Percentiles rank a stretch among this genome's conserved stretches.
Conservation (phyloP, 225 moss, liverwort and hornwort genomes). For the Marchantia polymorpha region DNA sequence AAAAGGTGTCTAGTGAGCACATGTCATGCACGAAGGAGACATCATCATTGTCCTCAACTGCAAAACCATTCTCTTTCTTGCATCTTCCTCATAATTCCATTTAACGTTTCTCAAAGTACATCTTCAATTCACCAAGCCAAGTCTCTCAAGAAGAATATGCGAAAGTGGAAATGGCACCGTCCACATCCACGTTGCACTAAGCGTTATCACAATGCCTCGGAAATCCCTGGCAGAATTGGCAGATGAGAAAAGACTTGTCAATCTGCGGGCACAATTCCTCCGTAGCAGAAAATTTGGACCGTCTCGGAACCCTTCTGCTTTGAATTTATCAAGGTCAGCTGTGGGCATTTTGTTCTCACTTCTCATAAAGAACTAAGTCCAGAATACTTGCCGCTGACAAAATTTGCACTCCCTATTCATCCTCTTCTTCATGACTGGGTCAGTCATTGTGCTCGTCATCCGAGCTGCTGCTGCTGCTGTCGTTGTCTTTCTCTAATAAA, state of each 20-base stretch:
- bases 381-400: constrained; percentile 5
- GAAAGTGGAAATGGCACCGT: not conserved
- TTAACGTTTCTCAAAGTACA: not conserved
- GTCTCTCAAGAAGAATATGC: not conserved
- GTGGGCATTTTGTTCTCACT: constrained; percentile 1
- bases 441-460: constrained; percentile 26
- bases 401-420: not conserved
- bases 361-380: not conserved
- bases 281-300: constrained; percentile 11
- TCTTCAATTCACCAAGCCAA: not conserved
- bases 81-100: not conserved
- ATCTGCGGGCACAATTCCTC: constrained; percentile 10
- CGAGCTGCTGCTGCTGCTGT: constrained; percentile 41
- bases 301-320: constrained; percentile 1
- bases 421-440: not conserved
- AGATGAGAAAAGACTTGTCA: not conserved
- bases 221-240: not conserved
- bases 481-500: constrained; percentile 59
- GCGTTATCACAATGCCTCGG: not conserved
- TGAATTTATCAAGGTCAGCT: constrained; percentile 7
- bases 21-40: too few species aligned
- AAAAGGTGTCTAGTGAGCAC: too few species aligned
- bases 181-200: not conserved
- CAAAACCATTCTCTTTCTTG: not conserved
- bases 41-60: not conserved